Evolutionary conservation across 2,329 filamentous ascomycete genomes (phyloP).

Genomic region (Aspergillus quadricinctus): DNA sequence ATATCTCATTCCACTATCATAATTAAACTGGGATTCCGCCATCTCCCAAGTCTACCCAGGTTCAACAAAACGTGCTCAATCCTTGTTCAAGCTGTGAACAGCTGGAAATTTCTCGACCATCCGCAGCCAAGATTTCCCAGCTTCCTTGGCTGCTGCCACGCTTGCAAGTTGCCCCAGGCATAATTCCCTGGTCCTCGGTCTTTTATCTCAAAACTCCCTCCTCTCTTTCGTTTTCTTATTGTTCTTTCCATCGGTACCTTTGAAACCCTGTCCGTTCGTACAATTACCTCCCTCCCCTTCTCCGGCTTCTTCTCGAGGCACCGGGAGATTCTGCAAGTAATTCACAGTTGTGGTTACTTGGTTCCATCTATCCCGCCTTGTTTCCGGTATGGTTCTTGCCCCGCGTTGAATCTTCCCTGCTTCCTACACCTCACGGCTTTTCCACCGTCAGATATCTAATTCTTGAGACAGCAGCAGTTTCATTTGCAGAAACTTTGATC

Average conservation of each 20-base stretch:
- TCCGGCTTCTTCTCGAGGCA: background rate
- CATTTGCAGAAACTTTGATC: background rate
- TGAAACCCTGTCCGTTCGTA: background rate
- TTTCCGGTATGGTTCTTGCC: conserved; percentile 3
- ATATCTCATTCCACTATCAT: background rate
- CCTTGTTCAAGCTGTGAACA: too few species aligned
- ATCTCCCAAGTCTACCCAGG: background rate
- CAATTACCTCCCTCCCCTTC: background rate
- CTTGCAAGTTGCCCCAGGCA: background rate
- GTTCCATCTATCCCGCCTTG: background rate
- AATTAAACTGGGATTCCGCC: background rate
- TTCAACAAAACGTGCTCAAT: background rate
- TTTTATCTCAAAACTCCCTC: background rate
- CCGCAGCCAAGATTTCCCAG: background rate
- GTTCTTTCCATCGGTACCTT: background rate
- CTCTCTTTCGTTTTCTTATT: background rate
- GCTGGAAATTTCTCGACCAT: background rate
- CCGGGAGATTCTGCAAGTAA: background rate
- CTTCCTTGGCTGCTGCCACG: background rate
- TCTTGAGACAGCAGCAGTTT: background rate
- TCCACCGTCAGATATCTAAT: background rate
- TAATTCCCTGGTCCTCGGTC: background rate
- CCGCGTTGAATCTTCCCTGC: conserved; percentile 1
- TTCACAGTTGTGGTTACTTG: background rate
- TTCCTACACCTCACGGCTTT: background rate